Evolutionary conservation across 2,329 filamentous ascomycete species (phyloP), one percentile per base, ranked within the genome.

Genomic region (Ascochyta fabae): DNA sequence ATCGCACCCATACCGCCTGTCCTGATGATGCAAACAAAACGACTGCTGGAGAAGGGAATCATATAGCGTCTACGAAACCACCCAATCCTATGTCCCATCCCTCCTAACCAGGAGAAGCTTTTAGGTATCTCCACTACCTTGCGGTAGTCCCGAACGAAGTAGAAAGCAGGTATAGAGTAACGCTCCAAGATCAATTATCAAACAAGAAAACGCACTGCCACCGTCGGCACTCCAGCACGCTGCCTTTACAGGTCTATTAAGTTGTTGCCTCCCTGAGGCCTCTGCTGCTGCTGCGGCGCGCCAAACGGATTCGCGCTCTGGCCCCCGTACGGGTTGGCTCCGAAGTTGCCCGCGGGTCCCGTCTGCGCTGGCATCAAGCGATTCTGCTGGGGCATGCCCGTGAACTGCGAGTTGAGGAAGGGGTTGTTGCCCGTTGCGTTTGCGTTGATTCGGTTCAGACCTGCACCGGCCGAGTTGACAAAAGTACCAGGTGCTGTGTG

Each of bases 401-500:
- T 96, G 68, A 89, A 95, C 73, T 96, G 92, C 58, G 87, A 86
- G 57, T 88, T 86, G 66, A 96, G 80, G 80, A 98, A 99, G 0
- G 95, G 95, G 72, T 98, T 98, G 79, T 86, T 95, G 29, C 89
- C 89, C 0, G 91, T 91, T 53, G 83, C 83, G 10, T 79, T 77
- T 4, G 82, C 81, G 60, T 92, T 90, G 39, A 97, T 77, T 54
- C 85, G 84, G 65, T 86, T 86, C 53, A 91, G 79, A n/a, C 91
- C 91, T 34, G 89, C 83, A 45, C 95, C 95, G 6, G 95, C 92
- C 57, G 91, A 96, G 79, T 99, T 99, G 78, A 99, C 89, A 74
- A 98, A 99, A 0, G 91, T 96, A 24, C 94, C 95, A 0, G 95
- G 95, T 1, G 95, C 92, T 0, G 95, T 99, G 76, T 99, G 95